Evolutionary conservation across 2,329 filamentous ascomycete species (phyloP), one percentile per base, ranked within the genome.

Genomic region (Fusarium phyllophilum): DNA sequence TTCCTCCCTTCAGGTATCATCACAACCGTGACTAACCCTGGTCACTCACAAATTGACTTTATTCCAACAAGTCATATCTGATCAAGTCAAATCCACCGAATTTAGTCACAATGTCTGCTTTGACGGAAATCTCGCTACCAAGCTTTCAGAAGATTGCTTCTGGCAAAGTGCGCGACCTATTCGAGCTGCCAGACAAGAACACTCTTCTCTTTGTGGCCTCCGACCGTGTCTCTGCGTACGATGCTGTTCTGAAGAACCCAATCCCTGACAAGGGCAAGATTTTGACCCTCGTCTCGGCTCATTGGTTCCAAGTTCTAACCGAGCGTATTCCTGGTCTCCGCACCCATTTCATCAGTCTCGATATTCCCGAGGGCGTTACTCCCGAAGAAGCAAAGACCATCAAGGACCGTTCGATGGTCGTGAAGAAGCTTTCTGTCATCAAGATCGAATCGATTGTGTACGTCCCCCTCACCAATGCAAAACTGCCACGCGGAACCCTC

Each of bases 141-240:
- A 82, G 81, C 52, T 75, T 83, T 65, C 64, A 77, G n/a, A 80
- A 79, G 72, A 73, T 83, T 52, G 81, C 82, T 42, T 81, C 81
- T 41, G 86, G 87, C 77, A 97, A 97, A 85, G 94, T 97, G 33
- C 90, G 94, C 78, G 93, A 97, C 79, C 88, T 97, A 42, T 97
- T 94, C 82, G 87, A 89, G 70, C 85, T 97, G 61, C 90, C 94
- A 80, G 90, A 94, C 81, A 66, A 77, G 48, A 92, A 90, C 6
- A 59, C 64, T 4, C 89, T 97, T 9, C 91, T 97, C 64, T 96
- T 97, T 80, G 91, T 95, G 62, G 92, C 94, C 31, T 93, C 94
- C 20, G 95, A 98, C 85, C 92, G 96, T 75, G 96, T 98, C 82
- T 97, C 94, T 31, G 96, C 96, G 63, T 98, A 71, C 41, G 94